Evolutionary conservation across 139 green algal species (phyloP).

Genomic region (Bryopsis sp.): DNA sequence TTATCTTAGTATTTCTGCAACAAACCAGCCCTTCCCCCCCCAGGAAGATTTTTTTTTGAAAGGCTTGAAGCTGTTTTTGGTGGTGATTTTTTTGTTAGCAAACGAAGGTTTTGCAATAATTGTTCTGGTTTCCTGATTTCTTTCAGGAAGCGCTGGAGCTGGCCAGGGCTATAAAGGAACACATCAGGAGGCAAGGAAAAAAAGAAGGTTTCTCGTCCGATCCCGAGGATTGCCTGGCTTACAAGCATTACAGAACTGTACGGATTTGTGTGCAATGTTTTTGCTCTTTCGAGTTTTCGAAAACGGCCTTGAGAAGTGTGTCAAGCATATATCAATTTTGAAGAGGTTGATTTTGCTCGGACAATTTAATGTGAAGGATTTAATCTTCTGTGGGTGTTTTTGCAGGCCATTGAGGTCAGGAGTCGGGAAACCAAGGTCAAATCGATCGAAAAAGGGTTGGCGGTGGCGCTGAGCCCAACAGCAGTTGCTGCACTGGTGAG

Average conservation of each 20-base stretch:
- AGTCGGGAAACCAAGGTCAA: neutral
- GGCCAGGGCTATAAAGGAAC: constrained; percentile 4
- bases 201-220: neutral
- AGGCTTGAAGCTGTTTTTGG: no score
- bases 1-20: no score
- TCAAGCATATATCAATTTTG: no score
- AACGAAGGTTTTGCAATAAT: neutral
- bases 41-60: no score
- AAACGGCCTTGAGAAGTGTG: neutral
- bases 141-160: neutral
- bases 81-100: no score
- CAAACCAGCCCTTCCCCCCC: no score
- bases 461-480: neutral
- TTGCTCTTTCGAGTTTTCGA: neutral
- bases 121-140: neutral
- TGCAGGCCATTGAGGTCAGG: constrained; percentile 8
- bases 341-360: no score
- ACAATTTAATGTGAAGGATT: no score
- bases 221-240: constrained; percentile 2
- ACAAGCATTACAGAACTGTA: constrained; percentile 10
- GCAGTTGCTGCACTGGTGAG: neutral
- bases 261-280: neutral
- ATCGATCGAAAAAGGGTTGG: neutral
- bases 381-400: no score
- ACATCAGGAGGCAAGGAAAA: neutral